Conservation (phyloP, 805 yeast genomes). For the Schwanniomyces pseudopolymorphus region DNA sequence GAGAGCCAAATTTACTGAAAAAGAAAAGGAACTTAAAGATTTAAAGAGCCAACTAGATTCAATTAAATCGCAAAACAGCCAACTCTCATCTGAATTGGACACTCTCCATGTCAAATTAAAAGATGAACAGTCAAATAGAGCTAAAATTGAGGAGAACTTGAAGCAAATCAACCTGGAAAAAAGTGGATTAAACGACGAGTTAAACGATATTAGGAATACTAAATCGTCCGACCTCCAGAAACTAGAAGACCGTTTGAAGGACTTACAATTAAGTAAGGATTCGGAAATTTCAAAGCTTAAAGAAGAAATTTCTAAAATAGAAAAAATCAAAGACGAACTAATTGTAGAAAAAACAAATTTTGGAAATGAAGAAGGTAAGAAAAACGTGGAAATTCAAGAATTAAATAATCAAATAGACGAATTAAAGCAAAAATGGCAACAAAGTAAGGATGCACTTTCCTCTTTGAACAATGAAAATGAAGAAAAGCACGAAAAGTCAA, state of each 20-base stretch:
- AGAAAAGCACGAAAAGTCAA: too few relatives aligned
- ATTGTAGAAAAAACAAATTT: background rate
- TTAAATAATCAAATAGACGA: constrained; percentile 1
- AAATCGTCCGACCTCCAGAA: background rate
- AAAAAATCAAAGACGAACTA: background rate
- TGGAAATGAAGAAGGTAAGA: background rate
- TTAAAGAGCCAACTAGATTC: constrained; percentile 8
- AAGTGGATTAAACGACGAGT: background rate
- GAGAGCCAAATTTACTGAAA: background rate
- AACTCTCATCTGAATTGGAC: background rate
- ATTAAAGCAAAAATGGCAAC: background rate
- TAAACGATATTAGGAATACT: background rate
- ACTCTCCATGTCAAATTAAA: constrained; percentile 1
- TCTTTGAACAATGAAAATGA: too few relatives aligned
- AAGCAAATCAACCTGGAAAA: background rate
- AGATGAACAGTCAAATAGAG: constrained; percentile 9
- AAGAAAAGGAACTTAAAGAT: constrained; percentile 5
- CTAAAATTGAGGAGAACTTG: constrained; percentile 6
- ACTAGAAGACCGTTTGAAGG: constrained; percentile 3
- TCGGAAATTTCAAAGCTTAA: background rate
- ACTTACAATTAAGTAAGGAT: background rate
- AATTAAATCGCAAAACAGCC: background rate
- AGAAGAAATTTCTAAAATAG: background rate
- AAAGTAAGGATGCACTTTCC: background rate
- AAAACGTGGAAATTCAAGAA: background rate